Percentiles rank a stretch among this genome's conserved stretches.
These are phyloP conservation scores for Zygoascus tannicola DNA, from an alignment of 805 yeast genomes.

Conservation along the genomic window DNA sequence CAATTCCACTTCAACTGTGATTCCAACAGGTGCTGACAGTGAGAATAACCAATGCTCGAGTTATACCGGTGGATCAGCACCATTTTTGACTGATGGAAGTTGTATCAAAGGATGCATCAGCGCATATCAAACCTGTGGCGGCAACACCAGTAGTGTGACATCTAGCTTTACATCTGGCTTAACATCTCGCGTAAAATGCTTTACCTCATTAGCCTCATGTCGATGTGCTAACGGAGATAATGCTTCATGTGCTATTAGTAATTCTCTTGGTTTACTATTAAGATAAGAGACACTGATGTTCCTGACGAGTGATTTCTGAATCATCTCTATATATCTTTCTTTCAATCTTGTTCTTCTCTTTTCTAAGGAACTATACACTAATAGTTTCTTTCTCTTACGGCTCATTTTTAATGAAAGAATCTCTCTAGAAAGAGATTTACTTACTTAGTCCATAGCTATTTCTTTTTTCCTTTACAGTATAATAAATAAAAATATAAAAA, in stretches of 20 bases:
- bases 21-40: not conserved
- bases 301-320: too few relatives aligned
- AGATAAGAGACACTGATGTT: too few relatives aligned
- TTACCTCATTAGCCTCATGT: conserved; percentile 18
- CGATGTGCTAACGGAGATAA: conserved; percentile 16
- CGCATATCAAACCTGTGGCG: conserved; percentile 14
- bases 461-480: too few relatives aligned
- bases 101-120: conserved; percentile 18
- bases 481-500: too few relatives aligned
- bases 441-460: too few relatives aligned
- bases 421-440: too few relatives aligned
- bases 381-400: too few relatives aligned
- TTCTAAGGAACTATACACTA: too few relatives aligned
- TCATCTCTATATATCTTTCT: too few relatives aligned
- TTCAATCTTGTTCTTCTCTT: too few relatives aligned
- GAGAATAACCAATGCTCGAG: conserved; percentile 10
- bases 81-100: conserved; percentile 15
- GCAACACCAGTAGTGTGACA: conserved; percentile 7
- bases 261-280: not conserved
- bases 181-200: conserved; percentile 19
- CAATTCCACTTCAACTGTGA: not conserved
- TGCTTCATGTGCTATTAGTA: conserved; percentile 1
- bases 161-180: too few relatives aligned
- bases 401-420: too few relatives aligned
- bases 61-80: conserved; percentile 12